Conservation (phyloP, 768 basidiomycete genomes). For the Daedaleopsis sinensis region DNA sequence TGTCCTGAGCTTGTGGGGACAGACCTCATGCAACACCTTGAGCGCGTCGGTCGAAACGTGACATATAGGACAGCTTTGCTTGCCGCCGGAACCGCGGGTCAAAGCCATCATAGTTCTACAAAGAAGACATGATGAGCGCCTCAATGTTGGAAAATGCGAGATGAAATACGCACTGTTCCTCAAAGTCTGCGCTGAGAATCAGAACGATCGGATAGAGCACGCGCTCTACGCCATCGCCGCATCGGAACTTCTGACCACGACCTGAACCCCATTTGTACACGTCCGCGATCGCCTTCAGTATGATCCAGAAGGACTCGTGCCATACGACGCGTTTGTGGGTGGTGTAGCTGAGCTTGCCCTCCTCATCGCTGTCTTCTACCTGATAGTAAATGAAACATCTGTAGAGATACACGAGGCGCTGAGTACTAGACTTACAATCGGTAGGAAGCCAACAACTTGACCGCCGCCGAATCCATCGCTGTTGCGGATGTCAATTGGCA, state of each 20-base stretch:
- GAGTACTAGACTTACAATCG: no score
- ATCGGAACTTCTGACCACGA: neutral
- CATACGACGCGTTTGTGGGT: slow-evolving; percentile 32
- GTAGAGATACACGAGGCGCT: no score
- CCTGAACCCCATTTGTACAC: neutral
- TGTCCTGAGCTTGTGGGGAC: neutral
- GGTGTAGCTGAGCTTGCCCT: slow-evolving; percentile 33
- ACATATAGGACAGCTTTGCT: slow-evolving; percentile 19
- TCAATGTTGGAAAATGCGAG: neutral
- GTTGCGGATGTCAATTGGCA: no score
- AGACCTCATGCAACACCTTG: neutral
- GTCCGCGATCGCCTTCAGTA: slow-evolving; percentile 12
- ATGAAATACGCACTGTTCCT: slow-evolving; percentile 17
- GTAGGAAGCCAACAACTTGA: no score
- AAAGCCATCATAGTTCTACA: slow-evolving; percentile 17
- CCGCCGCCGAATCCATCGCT: no score
- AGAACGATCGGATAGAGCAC: neutral
- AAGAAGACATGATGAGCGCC: neutral
- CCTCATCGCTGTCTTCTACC: neutral
- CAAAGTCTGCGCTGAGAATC: slow-evolving; percentile 16
- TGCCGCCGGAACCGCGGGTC: slow-evolving; percentile 5
- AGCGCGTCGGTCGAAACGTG: slow-evolving; percentile 5
- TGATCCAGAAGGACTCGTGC: slow-evolving; percentile 38
- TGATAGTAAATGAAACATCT: no score
- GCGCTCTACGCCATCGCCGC: slow-evolving; percentile 1